Conservation (phyloP, 108 stramenopile genomes). For the Cyclotella choctawhatcheeana region DNA sequence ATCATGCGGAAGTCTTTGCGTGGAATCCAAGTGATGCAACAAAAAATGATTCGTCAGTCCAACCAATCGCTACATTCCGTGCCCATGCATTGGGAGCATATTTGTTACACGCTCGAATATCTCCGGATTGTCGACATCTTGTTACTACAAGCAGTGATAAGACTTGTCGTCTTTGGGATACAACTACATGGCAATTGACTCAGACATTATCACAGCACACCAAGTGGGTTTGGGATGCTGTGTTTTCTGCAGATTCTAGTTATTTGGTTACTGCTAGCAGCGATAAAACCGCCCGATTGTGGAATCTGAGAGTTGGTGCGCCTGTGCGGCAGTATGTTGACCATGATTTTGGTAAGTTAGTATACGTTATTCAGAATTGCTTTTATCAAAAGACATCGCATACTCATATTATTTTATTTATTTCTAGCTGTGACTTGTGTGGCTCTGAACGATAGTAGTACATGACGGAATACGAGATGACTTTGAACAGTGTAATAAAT, state of each 20-base stretch:
- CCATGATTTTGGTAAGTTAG: slow-evolving; percentile 65
- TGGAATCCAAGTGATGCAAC: slow-evolving; percentile 73
- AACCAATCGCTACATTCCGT: slow-evolving; percentile 73
- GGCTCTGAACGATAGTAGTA: slow-evolving; percentile 95
- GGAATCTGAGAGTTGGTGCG: slow-evolving; percentile 93
- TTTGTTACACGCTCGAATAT: slow-evolving; percentile 78
- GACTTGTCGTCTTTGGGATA: slow-evolving; percentile 91
- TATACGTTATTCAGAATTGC: background rate
- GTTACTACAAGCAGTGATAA: slow-evolving; percentile 94
- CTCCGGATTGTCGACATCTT: slow-evolving; percentile 85
- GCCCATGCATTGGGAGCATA: slow-evolving; percentile 81
- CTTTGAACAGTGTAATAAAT: background rate
- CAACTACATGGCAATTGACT: slow-evolving; percentile 78
- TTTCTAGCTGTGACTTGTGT: slow-evolving; percentile 91
- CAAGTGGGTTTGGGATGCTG: slow-evolving; percentile 98
- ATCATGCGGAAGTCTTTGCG: slow-evolving; percentile 88
- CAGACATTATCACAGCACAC: slow-evolving; percentile 82
- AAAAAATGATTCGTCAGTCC: slow-evolving; percentile 21
- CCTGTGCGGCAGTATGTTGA: slow-evolving; percentile 93
- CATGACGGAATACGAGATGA: too few species aligned
- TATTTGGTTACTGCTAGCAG: slow-evolving; percentile 96
- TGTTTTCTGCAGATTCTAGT: slow-evolving; percentile 95
- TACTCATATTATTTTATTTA: background rate
- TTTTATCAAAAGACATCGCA: background rate
- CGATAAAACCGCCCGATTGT: slow-evolving; percentile 91